phyloP scores from a whole-genome alignment of 257 asterid species.

The Solanum neorickii region DNA sequence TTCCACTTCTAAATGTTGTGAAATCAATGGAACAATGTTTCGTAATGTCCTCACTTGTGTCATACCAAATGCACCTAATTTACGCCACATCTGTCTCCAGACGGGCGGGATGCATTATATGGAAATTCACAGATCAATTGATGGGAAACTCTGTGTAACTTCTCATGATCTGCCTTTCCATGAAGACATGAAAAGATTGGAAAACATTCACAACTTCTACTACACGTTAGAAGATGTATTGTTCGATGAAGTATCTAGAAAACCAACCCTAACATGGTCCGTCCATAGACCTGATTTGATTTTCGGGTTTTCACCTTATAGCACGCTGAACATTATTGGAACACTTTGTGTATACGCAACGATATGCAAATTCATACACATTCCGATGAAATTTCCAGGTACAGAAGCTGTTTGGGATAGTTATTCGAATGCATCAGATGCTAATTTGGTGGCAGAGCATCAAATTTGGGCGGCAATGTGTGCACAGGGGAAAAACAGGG shows the following conservation, averaged over 20 bases:
- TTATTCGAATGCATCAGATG: slow-evolving; percentile 65
- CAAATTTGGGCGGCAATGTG: slow-evolving; percentile 87
- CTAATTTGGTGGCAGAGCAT: slow-evolving; percentile 89
- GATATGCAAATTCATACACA: slow-evolving; percentile 56
- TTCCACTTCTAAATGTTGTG: slow-evolving; percentile 51
- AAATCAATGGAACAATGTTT: slow-evolving; percentile 61
- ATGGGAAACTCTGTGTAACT: slow-evolving; percentile 12
- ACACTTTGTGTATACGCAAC: slow-evolving; percentile 74
- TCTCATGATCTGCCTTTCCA: slow-evolving; percentile 55
- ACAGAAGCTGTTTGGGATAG: slow-evolving; percentile 62
- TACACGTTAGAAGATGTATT: slow-evolving; percentile 61
- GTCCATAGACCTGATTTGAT: slow-evolving; percentile 71
- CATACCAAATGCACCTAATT: slow-evolving; percentile 56
- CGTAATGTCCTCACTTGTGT: slow-evolving; percentile 40
- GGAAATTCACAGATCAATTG: slow-evolving; percentile 33
- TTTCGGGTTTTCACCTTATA: slow-evolving; percentile 71
- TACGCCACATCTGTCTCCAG: slow-evolving; percentile 64
- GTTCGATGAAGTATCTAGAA: slow-evolving; percentile 48
- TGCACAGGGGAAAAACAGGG: slow-evolving; percentile 80
- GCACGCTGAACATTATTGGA: slow-evolving; percentile 70
- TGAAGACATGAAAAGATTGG: slow-evolving; percentile 65
- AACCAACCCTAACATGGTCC: slow-evolving; percentile 69
- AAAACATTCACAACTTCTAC: slow-evolving; percentile 39
- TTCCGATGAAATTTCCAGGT: slow-evolving; percentile 62
- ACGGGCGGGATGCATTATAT: slow-evolving; percentile 72